These are phyloP conservation scores for Circinella minor DNA, from an alignment of 371 early-diverging fungal genomes.

Conservation along the genomic window DNA sequence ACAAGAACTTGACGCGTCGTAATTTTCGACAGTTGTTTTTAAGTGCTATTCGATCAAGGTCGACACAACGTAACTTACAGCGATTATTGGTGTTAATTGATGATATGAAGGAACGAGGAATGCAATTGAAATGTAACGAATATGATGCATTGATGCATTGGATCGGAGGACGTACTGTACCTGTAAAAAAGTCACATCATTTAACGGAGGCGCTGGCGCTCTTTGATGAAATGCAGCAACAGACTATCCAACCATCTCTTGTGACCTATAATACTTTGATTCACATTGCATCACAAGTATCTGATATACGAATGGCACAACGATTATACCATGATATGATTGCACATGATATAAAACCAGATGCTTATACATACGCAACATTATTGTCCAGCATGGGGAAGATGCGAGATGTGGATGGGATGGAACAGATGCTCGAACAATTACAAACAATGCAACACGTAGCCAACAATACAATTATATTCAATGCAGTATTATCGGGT, in stretches of 20 bases:
- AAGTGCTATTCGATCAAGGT: conserved; percentile 31
- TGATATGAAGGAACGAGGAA: conserved; percentile 40
- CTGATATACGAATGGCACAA: conserved; percentile 49
- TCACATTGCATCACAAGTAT: conserved; percentile 41
- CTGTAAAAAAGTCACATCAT: conserved; percentile 31
- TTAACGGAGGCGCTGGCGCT: conserved; percentile 40
- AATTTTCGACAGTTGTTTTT: conserved; percentile 39
- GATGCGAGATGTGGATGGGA: conserved; percentile 40
- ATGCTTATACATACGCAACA: conserved; percentile 44
- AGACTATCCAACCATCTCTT: conserved; percentile 26
- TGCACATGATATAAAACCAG: conserved; percentile 38
- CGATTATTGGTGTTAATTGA: conserved; percentile 42
- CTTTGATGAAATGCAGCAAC: conserved; percentile 42
- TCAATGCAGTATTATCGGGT: conserved; percentile 44
- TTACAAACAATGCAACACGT: conserved; percentile 20
- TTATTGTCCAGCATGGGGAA: conserved; percentile 40
- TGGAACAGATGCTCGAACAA: conserved; percentile 37
- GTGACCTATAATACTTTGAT: conserved; percentile 48
- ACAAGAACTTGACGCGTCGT: conserved; percentile 30
- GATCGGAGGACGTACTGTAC: conserved; percentile 46
- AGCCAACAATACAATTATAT: conserved; percentile 30
- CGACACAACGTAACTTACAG: conserved; percentile 41
- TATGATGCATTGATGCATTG: conserved; percentile 49
- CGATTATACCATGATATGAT: conserved; percentile 53
- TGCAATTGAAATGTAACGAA: conserved; percentile 33